Percentiles rank a stretch among this genome's conserved stretches.
Evolutionary conservation across 2,329 filamentous ascomycete genomes (phyloP).

Genomic region (Seiridium unicorne): DNA sequence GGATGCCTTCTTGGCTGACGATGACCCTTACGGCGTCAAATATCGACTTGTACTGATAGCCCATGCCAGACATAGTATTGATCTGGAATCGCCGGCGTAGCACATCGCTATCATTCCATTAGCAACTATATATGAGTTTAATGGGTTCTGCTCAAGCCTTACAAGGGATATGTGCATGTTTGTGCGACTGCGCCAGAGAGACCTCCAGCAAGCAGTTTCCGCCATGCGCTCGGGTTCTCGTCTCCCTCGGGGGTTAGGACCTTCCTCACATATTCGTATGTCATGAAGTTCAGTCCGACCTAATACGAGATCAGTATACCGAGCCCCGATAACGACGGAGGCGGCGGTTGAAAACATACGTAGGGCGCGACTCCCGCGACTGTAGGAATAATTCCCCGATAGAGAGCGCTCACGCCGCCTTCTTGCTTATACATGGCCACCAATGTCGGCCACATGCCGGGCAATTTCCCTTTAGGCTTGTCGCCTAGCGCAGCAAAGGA

Average conservation of each 20-base stretch:
- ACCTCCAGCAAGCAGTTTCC: slow-evolving; percentile 87
- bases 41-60: slow-evolving; percentile 90
- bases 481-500: slow-evolving; percentile 78
- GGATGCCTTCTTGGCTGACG: slow-evolving; percentile 75
- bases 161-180: slow-evolving; percentile 98
- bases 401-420: slow-evolving; percentile 82
- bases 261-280: slow-evolving; percentile 84
- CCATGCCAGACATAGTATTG: slow-evolving; percentile 98
- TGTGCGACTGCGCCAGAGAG: slow-evolving; percentile 96
- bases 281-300: slow-evolving; percentile 98
- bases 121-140: neutral
- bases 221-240: slow-evolving; percentile 72
- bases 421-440: slow-evolving; percentile 84
- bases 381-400: slow-evolving; percentile 90
- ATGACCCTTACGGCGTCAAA: slow-evolving; percentile 82
- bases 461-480: slow-evolving; percentile 62
- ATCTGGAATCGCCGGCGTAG: slow-evolving; percentile 93
- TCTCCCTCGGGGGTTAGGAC: slow-evolving; percentile 86
- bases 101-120: slow-evolving; percentile 64
- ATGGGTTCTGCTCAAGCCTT: slow-evolving; percentile 36
- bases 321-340: slow-evolving; percentile 1
- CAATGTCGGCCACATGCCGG: slow-evolving; percentile 91
- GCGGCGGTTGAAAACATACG: slow-evolving; percentile 42
- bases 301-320: slow-evolving; percentile 28
- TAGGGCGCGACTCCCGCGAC: slow-evolving; percentile 95